These are phyloP conservation scores for Phytopythium chamaehyphon DNA, from an alignment of 352 stramenopile genomes.

Conservation along the genomic window DNA sequence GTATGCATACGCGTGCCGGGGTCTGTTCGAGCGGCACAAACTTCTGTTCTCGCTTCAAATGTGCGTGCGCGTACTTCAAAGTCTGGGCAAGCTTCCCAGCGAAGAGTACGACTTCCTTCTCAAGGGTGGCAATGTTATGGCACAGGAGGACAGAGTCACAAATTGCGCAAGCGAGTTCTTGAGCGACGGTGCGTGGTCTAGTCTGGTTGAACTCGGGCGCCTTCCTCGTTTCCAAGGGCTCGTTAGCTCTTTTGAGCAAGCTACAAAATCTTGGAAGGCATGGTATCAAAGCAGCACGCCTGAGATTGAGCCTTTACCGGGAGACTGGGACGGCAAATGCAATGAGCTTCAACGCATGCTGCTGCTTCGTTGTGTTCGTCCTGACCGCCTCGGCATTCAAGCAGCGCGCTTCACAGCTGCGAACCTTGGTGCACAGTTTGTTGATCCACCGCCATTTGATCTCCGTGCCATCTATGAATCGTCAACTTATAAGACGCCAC, in stretches of 20 bases:
- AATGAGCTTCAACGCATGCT: slow-evolving; percentile 93
- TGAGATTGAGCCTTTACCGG: slow-evolving; percentile 88
- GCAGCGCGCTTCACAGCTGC: slow-evolving; percentile 88
- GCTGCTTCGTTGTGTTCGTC: slow-evolving; percentile 89
- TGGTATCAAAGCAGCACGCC: slow-evolving; percentile 88
- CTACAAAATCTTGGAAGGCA: slow-evolving; percentile 70
- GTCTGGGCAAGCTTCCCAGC: slow-evolving; percentile 86
- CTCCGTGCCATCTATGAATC: slow-evolving; percentile 88
- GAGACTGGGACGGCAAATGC: slow-evolving; percentile 92
- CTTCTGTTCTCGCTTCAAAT: slow-evolving; percentile 95
- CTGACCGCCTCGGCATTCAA: slow-evolving; percentile 91
- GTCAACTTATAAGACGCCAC: slow-evolving; percentile 84
- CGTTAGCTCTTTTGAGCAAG: slow-evolving; percentile 88
- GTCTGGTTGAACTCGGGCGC: slow-evolving; percentile 92
- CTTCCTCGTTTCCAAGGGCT: slow-evolving; percentile 86
- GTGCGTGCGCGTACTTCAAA: slow-evolving; percentile 90
- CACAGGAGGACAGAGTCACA: slow-evolving; percentile 55
- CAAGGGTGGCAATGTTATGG: slow-evolving; percentile 78
- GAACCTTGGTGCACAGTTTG: slow-evolving; percentile 91
- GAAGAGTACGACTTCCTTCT: slow-evolving; percentile 95
- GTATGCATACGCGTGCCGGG: slow-evolving; percentile 94
- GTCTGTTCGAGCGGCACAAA: slow-evolving; percentile 96
- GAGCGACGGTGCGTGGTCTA: slow-evolving; percentile 80
- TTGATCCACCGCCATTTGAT: slow-evolving; percentile 92
- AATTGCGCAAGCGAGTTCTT: slow-evolving; percentile 90